Evolutionary conservation across 108 stramenopile genomes (phyloP), one percentile per base, ranked within the genome.

Genomic region (Conticribra guillardii): DNA sequence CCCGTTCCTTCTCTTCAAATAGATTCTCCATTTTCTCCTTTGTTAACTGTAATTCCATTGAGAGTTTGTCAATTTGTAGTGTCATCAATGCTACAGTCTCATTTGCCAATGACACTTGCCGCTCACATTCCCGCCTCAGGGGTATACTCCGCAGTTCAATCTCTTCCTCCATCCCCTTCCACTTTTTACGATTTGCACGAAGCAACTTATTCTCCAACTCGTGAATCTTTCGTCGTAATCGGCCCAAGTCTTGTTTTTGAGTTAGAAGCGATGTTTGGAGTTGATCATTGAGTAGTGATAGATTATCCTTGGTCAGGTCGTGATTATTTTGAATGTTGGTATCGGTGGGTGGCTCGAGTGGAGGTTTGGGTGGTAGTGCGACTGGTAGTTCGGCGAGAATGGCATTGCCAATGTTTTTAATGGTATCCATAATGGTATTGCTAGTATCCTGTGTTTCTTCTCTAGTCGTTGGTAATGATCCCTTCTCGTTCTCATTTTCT

Each of bases 1-100:
- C 31, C 9, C 64, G 69, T 21, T 71, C 77, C 45, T 67, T 79
- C 2, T 30, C 64, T 53, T 79, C 77, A 23, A 70, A 28, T 1
- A 30, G 55, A 30, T 66, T 24, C 4, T 59, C 30, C 37, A 65
- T 45, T 22, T 24, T 48, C 2, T 2, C 27, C 21, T 23, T 9
- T 4, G 16, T 31, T 27, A 55, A 27, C 30, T 56, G 41, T 29
- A 56, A n/a, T 46, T 54, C 62, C 1, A 11, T 8, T 15, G 4
- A 11, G 47, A 63, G 23, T 37, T 26, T 27, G 3, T 18, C 47
- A 11, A 50, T n/a, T 24, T 29, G 33, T 15, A n/a, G 7, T 15
- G 32, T 51, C 41, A 56, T 45, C 18, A 15, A 21, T 28, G 19
- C 27, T 0, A 59, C 37, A n/a, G 63, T 29, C 4, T 34, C 54